Evolutionary conservation across 1,284 basidiomycete species (phyloP).

Genomic region (Leccinum huronense): DNA sequence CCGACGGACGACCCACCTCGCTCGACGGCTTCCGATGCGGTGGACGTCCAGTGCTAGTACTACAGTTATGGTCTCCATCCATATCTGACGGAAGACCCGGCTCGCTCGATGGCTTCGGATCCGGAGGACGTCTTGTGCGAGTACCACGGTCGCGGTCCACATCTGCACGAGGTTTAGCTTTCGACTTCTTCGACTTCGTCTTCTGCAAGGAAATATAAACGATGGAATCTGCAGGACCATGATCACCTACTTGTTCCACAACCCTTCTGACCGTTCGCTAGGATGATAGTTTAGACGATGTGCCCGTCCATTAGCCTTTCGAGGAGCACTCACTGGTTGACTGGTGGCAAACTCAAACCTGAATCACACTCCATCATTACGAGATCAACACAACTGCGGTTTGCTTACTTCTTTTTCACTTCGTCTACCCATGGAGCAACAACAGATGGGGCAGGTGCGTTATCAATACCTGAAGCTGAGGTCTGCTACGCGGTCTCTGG

Average conservation of each 20-base stretch:
- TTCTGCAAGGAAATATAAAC: not conserved
- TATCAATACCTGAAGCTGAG: not conserved
- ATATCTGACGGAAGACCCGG: too few relatives aligned
- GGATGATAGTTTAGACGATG: too few relatives aligned
- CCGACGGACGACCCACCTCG: too few relatives aligned
- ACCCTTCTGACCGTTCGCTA: too few relatives aligned
- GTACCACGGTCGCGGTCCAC: not conserved
- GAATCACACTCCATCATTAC: conserved; percentile 9
- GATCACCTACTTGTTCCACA: not conserved
- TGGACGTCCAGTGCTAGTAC: too few relatives aligned
- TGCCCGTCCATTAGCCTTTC: too few relatives aligned
- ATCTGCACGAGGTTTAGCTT: not conserved
- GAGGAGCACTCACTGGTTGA: too few relatives aligned
- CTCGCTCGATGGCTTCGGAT: too few relatives aligned
- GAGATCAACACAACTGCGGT: not conserved
- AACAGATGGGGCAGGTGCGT: not conserved
- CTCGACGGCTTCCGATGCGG: too few relatives aligned
- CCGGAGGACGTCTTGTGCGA: too few relatives aligned
- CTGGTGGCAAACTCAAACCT: conserved; percentile 41
- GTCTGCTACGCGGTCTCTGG: conserved; percentile 5
- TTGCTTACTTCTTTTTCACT: conserved; percentile 29
- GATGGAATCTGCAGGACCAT: not conserved
- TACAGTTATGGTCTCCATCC: too few relatives aligned
- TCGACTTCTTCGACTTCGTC: not conserved
- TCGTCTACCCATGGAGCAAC: not conserved